phyloP scores from a whole-genome alignment of 2,329 filamentous ascomycete species.

The Trichophyton benhamiae region DNA sequence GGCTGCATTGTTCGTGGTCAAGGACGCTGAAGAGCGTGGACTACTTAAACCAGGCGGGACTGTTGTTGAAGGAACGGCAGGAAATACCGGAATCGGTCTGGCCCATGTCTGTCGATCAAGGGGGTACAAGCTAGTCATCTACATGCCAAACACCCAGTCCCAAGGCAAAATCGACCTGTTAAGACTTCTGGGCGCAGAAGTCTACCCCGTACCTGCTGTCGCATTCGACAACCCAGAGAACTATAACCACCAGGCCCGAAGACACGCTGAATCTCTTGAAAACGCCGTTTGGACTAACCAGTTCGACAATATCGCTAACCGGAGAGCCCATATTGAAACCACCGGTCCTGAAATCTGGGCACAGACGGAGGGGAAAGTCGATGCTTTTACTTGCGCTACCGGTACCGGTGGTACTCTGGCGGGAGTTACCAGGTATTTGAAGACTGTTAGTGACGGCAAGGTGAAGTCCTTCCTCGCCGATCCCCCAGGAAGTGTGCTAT shows the following conservation, averaged over 20 bases:
- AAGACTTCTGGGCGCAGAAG: conserved; percentile 80
- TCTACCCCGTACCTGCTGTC: conserved; percentile 89
- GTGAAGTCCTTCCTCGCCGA: conserved; percentile 88
- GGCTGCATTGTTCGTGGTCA: conserved; percentile 84
- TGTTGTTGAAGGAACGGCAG: conserved; percentile 91
- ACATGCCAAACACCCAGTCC: conserved; percentile 98
- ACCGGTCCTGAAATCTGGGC: conserved; percentile 96
- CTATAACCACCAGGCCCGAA: conserved; percentile 90
- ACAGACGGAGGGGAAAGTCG: conserved; percentile 72
- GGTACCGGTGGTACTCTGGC: conserved; percentile 88
- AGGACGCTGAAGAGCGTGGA: conserved; percentile 81
- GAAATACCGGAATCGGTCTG: conserved; percentile 94
- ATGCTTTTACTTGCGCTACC: conserved; percentile 91
- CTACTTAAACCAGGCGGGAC: conserved; percentile 76
- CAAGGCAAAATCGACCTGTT: conserved; percentile 95
- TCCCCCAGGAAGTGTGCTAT: conserved; percentile 83
- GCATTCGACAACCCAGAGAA: conserved; percentile 91
- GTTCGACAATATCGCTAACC: conserved; percentile 93
- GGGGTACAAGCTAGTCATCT: conserved; percentile 92
- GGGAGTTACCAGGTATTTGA: conserved; percentile 76
- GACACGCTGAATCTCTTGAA: conserved; percentile 74
- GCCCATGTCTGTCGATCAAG: conserved; percentile 88
- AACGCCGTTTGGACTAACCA: conserved; percentile 98
- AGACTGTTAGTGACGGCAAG: conserved; percentile 61
- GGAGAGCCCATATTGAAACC: conserved; percentile 88